Evolutionary conservation across 352 stramenopile species (phyloP).

Genomic region (Phytopythium ostracodes): DNA sequence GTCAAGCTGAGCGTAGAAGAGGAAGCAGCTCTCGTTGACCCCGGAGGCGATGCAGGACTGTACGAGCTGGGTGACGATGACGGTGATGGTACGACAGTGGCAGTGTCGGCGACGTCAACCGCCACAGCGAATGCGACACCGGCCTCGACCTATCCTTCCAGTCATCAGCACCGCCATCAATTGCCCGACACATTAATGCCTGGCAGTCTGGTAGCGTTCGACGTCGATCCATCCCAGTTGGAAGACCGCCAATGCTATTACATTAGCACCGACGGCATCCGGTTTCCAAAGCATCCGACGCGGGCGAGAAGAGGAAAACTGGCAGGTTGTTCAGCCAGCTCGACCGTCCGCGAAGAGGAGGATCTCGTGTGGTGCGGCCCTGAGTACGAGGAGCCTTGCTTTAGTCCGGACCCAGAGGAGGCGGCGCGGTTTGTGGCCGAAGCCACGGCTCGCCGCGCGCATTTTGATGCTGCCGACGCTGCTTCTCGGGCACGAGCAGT

Average conservation of each 20-base stretch:
- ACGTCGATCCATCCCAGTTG: constrained; percentile 12
- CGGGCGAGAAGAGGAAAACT: constrained; percentile 10
- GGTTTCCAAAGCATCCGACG: constrained; percentile 30
- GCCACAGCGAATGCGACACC: neutral
- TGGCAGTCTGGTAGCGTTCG: neutral
- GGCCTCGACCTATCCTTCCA: neutral
- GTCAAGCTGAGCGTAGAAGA: constrained; percentile 9
- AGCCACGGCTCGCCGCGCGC: constrained; percentile 11
- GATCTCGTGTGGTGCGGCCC: constrained; percentile 25
- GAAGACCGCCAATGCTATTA: constrained; percentile 27
- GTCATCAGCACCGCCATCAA: neutral
- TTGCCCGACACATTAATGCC: neutral
- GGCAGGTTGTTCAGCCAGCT: too few relatives aligned
- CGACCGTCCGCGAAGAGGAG: constrained; percentile 6
- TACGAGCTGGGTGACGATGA: neutral
- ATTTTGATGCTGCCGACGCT: constrained; percentile 40
- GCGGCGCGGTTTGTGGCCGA: constrained; percentile 16
- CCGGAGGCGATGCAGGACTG: neutral
- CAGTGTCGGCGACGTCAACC: neutral
- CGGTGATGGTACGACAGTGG: neutral
- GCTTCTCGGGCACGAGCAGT: constrained; percentile 35
- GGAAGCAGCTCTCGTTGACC: neutral
- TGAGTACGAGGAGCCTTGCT: constrained; percentile 20
- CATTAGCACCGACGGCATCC: constrained; percentile 14
- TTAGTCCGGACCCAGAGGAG: constrained; percentile 11